Evolutionary conservation across 2,329 filamentous ascomycete species (phyloP).

Genomic region (Nemania sp.): DNA sequence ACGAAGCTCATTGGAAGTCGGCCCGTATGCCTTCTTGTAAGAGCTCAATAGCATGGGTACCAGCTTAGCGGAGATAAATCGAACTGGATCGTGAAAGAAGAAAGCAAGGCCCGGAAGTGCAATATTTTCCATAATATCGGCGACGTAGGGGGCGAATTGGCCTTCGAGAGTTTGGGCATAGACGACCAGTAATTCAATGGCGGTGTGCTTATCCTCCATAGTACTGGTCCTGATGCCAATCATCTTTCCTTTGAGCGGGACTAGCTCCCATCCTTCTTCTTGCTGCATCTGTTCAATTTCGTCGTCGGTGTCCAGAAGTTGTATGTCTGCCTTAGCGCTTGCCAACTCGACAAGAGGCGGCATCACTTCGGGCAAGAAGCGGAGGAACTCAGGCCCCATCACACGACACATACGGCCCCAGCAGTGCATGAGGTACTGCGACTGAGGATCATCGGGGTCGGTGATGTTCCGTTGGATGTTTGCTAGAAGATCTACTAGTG

Average conservation of each 20-base stretch:
- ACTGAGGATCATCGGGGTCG: slow-evolving; percentile 92
- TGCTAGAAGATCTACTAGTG: slow-evolving; percentile 83
- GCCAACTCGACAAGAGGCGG: slow-evolving; percentile 89
- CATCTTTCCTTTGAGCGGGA: slow-evolving; percentile 95
- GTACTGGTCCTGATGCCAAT: slow-evolving; percentile 97
- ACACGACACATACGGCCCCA: slow-evolving; percentile 99
- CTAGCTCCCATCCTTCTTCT: slow-evolving; percentile 96
- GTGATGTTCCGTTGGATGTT: slow-evolving; percentile 84
- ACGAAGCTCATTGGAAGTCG: slow-evolving; percentile 76
- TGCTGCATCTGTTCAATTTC: slow-evolving; percentile 90
- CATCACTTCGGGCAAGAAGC: slow-evolving; percentile 91
- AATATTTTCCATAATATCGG: slow-evolving; percentile 95
- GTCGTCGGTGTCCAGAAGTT: slow-evolving; percentile 92
- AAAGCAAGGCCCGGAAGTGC: slow-evolving; percentile 91
- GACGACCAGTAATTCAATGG: slow-evolving; percentile 96
- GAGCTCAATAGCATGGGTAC: slow-evolving; percentile 91
- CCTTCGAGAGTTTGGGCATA: slow-evolving; percentile 96
- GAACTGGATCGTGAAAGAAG: slow-evolving; percentile 98
- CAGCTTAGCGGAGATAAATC: slow-evolving; percentile 91
- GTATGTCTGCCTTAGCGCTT: slow-evolving; percentile 94
- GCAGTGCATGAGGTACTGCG: slow-evolving; percentile 96
- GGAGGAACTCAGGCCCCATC: slow-evolving; percentile 84
- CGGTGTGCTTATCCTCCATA: slow-evolving; percentile 98
- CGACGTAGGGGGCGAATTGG: slow-evolving; percentile 87
- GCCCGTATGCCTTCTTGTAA: slow-evolving; percentile 89